These are phyloP conservation scores for Candida labiduridarum DNA, from an alignment of 1,139 yeast genomes.

Conservation along the genomic window DNA sequence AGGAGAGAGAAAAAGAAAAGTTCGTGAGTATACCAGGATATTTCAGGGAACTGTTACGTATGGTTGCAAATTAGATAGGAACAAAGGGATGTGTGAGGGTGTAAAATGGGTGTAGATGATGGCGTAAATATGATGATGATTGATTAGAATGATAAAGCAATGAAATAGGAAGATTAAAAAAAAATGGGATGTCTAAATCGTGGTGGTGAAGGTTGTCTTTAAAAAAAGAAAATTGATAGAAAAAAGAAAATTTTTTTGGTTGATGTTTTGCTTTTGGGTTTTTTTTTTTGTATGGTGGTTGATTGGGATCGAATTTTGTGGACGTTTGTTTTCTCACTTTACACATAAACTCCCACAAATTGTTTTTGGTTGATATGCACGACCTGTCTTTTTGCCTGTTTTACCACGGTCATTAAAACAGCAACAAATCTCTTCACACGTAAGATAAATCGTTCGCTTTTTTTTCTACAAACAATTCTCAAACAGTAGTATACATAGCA, in stretches of 20 bases:
- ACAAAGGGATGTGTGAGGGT: neutral
- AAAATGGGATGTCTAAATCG: neutral
- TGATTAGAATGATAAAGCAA: neutral
- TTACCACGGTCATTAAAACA: neutral
- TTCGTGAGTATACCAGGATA: conserved; percentile 3
- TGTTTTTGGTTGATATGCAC: neutral
- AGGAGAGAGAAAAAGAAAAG: neutral
- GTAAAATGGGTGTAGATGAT: neutral
- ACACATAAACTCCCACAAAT: neutral
- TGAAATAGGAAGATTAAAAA: neutral
- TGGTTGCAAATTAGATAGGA: conserved; percentile 4
- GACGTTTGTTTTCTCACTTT: neutral
- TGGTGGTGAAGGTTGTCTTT: neutral
- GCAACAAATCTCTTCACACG: neutral
- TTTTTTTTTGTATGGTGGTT: neutral
- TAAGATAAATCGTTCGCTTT: no score
- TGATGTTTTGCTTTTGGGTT: neutral
- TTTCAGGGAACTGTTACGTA: neutral
- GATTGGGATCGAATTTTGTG: neutral
- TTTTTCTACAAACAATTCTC: no score
- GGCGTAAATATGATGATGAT: neutral
- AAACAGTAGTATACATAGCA: no score
- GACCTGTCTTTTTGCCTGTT: neutral
- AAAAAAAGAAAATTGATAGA: neutral
- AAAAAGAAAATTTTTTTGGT: neutral